Base-by-base conservation (phyloP, 805 yeast species). In the Debaryomyces hansenii region DNA sequence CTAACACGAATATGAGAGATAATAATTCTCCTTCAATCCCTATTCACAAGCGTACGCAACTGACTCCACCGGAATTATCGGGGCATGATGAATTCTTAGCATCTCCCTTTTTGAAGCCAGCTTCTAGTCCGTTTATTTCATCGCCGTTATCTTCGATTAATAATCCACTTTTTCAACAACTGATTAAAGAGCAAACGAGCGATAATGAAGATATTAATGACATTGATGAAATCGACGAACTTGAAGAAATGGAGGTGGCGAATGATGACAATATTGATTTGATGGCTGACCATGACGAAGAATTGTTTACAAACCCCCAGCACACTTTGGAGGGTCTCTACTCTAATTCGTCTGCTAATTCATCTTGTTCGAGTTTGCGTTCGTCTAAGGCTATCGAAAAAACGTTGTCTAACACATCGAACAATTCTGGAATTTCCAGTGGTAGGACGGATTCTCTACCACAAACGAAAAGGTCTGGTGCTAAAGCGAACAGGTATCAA, bases 401-500 rank as follows among this genome's bases (percentile, higher is more conserved):
- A 46, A 60, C 67, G 3, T 34, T 53, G 10, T 69, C 74, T 1
- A 67, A 66, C 42, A 62, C 72, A 0, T 66, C 71, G 0, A 42
- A 44, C 12, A 46, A 47, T 33, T 35, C 38, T 12, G 24, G 20
- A 15, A 7, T 11, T 9, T 52, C 52, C 5, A 44, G 44, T n/a
- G 44, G 37, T 14, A 32, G 44, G 7, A 42, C 43, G 3, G 5
- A 57, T 61, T 1, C 60, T 65, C 2, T 37, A n/a, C 48, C 53
- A 33, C 42, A 48, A 34, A 48, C 51, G 1, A 64, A 63, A 56
- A 64, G 64, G 54, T 69, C 68, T 12, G 71, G 62, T 29, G 79
- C 79, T 14, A 67, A 71, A 42, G 80, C 80, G 1, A 62, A 59
- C 24, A 60, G 80, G 41, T 78, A 76, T 50, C 79, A 77, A 55